phyloP scores from a whole-genome alignment of 257 asterid genomes.

The Ligustrum vulgare region DNA sequence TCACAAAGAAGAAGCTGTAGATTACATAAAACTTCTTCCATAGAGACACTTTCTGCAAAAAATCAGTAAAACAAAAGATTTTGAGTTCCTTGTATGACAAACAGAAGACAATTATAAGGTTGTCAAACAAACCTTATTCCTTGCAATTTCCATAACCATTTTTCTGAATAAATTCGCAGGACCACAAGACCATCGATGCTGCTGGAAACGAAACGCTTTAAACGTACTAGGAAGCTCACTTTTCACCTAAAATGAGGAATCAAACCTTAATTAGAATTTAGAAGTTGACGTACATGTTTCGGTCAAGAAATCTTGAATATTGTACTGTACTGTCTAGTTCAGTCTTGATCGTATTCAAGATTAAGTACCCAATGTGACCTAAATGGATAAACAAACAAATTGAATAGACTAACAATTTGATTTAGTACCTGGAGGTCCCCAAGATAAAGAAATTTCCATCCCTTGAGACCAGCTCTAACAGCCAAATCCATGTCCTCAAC shows the following conservation, averaged over 20 bases:
- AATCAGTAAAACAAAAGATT: background rate
- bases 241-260: constrained; percentile 45
- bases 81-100: background rate
- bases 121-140: constrained; percentile 58
- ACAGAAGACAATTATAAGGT: background rate
- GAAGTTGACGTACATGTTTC: background rate
- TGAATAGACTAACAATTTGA: background rate
- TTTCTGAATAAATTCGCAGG: constrained; percentile 92
- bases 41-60: constrained; percentile 65
- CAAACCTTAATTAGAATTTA: background rate
- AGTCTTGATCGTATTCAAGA: background rate
- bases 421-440: constrained; percentile 78
- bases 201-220: constrained; percentile 93
- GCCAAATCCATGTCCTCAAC: constrained; percentile 99
- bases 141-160: constrained; percentile 77
- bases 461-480: constrained; percentile 87
- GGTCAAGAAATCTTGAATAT: background rate
- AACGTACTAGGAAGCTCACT: constrained; percentile 97
- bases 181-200: constrained; percentile 97
- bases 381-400: background rate
- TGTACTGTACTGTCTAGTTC: background rate
- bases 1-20: constrained; percentile 97
- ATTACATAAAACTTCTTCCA: constrained; percentile 90
- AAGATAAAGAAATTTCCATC: constrained; percentile 89
- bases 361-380: background rate